Percentiles rank a stretch among this genome's conserved stretches.
These are phyloP conservation scores for Hyphopichia fennica DNA, from an alignment of 1,139 yeast genomes.

Conservation along the genomic window DNA sequence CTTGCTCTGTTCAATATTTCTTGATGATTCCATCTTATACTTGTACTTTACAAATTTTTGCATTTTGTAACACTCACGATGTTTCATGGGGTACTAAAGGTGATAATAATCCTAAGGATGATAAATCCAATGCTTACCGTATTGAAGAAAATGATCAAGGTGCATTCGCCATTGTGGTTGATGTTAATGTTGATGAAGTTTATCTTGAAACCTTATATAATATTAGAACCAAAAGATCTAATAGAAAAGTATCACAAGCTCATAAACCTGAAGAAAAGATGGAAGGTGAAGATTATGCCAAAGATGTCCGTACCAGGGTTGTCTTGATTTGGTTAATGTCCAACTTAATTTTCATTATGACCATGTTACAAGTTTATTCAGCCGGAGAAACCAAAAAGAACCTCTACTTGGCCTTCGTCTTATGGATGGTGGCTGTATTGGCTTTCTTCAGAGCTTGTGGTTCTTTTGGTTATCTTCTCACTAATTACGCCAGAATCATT, in stretches of 20 bases:
- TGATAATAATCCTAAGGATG: constrained; percentile 70
- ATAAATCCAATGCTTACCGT: constrained; percentile 42
- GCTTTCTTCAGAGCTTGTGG: constrained; percentile 81
- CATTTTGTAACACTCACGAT: constrained; percentile 94
- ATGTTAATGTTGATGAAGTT: constrained; percentile 84
- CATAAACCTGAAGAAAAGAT: constrained; percentile 38
- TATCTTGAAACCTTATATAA: constrained; percentile 76
- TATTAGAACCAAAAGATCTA: constrained; percentile 70
- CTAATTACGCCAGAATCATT: constrained; percentile 36
- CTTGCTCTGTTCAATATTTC: constrained; percentile 84
- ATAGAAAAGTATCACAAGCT: constrained; percentile 51
- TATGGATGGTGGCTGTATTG: constrained; percentile 88
- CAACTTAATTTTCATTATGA: constrained; percentile 77
- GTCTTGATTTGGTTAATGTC: constrained; percentile 89
- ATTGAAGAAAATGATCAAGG: constrained; percentile 50
- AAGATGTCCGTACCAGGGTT: constrained; percentile 90
- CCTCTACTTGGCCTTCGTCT: constrained; percentile 74
- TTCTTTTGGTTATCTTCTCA: constrained; percentile 62
- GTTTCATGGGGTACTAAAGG: constrained; percentile 98
- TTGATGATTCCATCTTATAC: constrained; percentile 87
- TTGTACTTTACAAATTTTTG: constrained; percentile 88
- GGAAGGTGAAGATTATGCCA: constrained; percentile 85
- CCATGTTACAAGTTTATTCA: constrained; percentile 77
- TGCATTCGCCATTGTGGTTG: constrained; percentile 89
- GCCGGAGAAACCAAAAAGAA: constrained; percentile 60